Evolutionary conservation across 129 eudicot genomes (phyloP), one percentile per base, ranked within the genome.

Genomic region (Centaurea solstitialis): DNA sequence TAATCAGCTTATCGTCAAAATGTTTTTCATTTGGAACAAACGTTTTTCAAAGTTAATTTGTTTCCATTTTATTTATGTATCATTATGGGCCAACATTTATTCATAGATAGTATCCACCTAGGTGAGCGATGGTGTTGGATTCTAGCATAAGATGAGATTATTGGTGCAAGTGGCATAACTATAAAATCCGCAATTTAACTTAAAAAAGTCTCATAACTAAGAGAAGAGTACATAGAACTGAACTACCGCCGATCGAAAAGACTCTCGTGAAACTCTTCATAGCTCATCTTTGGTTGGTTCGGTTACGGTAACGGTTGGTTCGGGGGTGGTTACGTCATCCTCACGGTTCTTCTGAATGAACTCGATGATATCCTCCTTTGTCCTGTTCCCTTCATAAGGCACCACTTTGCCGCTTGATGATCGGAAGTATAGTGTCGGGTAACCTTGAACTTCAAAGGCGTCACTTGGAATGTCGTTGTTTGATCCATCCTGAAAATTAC

Each of bases 351-450:
- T 91, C 75, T 91, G 86, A 79, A 95, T 91, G 85, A 90, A 95
- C 3, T 82, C 87, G 5, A 88, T 80, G 0, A 95, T 90, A 84
- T 88, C 98, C 70, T 92, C 98, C 88, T 95, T 92, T 17, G 98
- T 91, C 68, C 98, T 86, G 57, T 85, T 88, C 17, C 99, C 99
- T 20, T 88, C 92, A 75, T 95, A 93, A 13, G 76, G 86, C 59
- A 83, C 24, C 43, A 93, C 50, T 30, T 89, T 86, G 53, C 99
- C 99, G 74, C 89, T 87, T 59, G 98, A 87, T 33, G 97, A 76
- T 84, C 82, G 89, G 79, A 95, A 93, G 85, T 92, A 95, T 41
- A 95, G n/a, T 7, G 99, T 90, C 6, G 99, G 99, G 89, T 89
- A 95, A 53, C 98, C 98, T 91, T 92, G 82, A 37, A 95, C 89